These are phyloP conservation scores for Rugosomyces carneus DNA, from an alignment of 1,284 basidiomycete species.

Conservation along the genomic window DNA sequence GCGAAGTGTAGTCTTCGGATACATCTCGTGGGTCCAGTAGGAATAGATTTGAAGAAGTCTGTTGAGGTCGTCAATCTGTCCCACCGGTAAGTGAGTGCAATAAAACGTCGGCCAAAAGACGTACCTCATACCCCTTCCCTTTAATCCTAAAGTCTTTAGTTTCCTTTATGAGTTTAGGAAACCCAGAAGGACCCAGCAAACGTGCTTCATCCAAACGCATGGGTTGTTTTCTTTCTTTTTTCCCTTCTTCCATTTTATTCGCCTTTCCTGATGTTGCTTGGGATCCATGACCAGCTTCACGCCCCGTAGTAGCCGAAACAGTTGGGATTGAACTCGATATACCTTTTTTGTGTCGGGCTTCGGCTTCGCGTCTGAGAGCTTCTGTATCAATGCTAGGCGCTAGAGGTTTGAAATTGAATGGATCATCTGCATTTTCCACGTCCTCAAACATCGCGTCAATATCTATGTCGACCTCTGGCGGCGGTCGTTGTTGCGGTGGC, in stretches of 20 bases:
- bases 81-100: not conserved
- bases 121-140: constrained; percentile 87
- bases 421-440: constrained; percentile 37
- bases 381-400: constrained; percentile 44
- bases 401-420: constrained; percentile 33
- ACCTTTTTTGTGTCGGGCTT: constrained; percentile 34
- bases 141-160: constrained; percentile 71
- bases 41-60: constrained; percentile 79
- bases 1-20: constrained; percentile 78
- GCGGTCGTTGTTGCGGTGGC: not conserved
- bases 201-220: constrained; percentile 68
- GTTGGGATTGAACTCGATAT: constrained; percentile 30
- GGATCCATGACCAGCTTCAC: constrained; percentile 16
- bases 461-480: constrained; percentile 29
- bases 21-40: constrained; percentile 89
- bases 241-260: constrained; percentile 25
- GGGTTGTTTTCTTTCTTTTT: constrained; percentile 42
- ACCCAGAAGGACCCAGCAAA: constrained; percentile 66
- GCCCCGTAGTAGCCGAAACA: constrained; percentile 35
- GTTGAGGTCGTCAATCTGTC: constrained; percentile 69
- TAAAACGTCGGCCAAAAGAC: constrained; percentile 15
- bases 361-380: constrained; percentile 47
- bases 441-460: constrained; percentile 62
- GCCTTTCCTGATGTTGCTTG: constrained; percentile 13
- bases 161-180: constrained; percentile 70